phyloP scores from a whole-genome alignment of 129 eudicot genomes.

The Lonicera japonica region DNA sequence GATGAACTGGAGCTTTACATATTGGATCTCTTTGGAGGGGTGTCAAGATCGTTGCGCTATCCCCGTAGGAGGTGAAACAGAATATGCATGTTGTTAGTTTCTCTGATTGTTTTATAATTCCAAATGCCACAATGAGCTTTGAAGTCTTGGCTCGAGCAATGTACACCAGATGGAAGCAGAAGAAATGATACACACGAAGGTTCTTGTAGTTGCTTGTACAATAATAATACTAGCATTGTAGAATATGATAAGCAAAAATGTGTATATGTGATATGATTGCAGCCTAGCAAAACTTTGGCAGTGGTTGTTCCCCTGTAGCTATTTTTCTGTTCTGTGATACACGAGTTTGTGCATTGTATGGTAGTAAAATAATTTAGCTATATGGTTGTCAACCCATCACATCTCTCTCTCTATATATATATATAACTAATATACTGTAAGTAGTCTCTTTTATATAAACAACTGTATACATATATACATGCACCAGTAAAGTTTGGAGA shows the following conservation, averaged over 20 bases:
- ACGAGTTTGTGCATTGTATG: no score
- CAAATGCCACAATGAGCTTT: not conserved
- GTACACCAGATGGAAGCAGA: not conserved
- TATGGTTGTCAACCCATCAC: no score
- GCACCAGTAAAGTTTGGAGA: no score
- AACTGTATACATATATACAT: no score
- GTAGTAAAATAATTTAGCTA: no score
- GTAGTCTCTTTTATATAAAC: no score
- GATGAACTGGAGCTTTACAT: conserved; percentile 37
- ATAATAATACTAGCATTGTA: not conserved
- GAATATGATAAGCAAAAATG: not conserved
- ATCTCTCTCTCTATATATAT: no score
- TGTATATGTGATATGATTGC: not conserved
- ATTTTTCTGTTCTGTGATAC: no score
- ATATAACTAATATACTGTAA: no score
- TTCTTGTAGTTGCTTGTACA: not conserved
- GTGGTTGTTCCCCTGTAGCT: no score
- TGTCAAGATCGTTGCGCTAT: conserved; percentile 26
- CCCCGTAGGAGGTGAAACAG: conserved; percentile 20
- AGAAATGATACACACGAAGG: not conserved
- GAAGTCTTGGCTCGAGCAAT: not conserved
- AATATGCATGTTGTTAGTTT: not conserved
- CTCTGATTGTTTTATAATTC: not conserved
- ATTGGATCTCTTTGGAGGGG: conserved; percentile 46
- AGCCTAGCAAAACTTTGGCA: no score